Evolutionary conservation across 2,329 filamentous ascomycete genomes (phyloP).

Genomic region (Botrytis medusae): DNA sequence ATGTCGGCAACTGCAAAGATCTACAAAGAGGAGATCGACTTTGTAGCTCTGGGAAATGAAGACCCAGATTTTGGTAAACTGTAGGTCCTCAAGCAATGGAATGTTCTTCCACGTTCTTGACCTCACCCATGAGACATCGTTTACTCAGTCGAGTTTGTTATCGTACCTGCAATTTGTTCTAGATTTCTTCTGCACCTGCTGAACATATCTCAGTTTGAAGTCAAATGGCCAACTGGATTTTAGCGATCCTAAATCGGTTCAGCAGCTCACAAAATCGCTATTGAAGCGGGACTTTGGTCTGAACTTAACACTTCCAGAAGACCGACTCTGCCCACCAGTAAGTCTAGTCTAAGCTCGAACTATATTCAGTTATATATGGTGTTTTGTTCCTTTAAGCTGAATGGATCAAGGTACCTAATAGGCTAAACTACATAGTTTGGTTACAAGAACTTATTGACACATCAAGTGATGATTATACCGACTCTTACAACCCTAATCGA

Average conservation of each 20-base stretch:
- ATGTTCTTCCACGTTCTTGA: slow-evolving; percentile 13
- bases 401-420: slow-evolving; percentile 52
- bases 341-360: slow-evolving; percentile 3
- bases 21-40: slow-evolving; percentile 61
- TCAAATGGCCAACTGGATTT: slow-evolving; percentile 71
- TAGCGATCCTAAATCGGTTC: slow-evolving; percentile 70
- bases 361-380: background rate
- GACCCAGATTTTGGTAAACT: slow-evolving; percentile 59
- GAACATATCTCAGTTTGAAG: slow-evolving; percentile 45
- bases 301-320: slow-evolving; percentile 65
- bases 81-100: slow-evolving; percentile 43
- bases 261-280: slow-evolving; percentile 79
- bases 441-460: slow-evolving; percentile 78
- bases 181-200: slow-evolving; percentile 8
- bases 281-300: slow-evolving; percentile 75
- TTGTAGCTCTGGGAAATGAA: slow-evolving; percentile 57
- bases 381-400: background rate
- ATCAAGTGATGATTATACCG: slow-evolving; percentile 43
- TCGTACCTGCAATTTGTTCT: background rate
- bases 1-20: slow-evolving; percentile 43
- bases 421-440: slow-evolving; percentile 91
- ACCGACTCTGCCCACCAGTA: slow-evolving; percentile 85
- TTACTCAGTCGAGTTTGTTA: too few relatives aligned
- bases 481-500: slow-evolving; percentile 54
- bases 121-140: background rate